Conservation (phyloP, 2,329 filamentous ascomycete species). For the Diaporthe humulicola region DNA sequence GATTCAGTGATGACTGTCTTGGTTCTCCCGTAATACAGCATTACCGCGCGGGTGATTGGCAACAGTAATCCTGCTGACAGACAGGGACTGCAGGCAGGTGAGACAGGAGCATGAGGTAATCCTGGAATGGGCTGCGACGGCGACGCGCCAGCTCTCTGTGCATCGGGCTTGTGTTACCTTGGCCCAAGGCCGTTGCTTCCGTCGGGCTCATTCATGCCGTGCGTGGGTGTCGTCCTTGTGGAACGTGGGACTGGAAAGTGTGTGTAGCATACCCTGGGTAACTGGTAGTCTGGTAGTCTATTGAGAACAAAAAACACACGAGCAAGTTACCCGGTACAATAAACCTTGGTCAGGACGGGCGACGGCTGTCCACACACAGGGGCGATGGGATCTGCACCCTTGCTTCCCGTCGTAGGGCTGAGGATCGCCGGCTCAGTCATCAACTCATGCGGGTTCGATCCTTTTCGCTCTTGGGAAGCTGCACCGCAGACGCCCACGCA, state of each 20-base stretch:
- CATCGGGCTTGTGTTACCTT: not conserved
- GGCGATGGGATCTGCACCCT: slow-evolving; percentile 20
- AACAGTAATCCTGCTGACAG: slow-evolving; percentile 19
- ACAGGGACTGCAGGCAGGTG: slow-evolving; percentile 19
- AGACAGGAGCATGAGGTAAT: slow-evolving; percentile 24
- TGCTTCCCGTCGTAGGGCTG: slow-evolving; percentile 33
- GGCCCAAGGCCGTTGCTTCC: not conserved
- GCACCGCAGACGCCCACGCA: not conserved
- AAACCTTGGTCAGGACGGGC: not conserved
- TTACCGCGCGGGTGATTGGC: slow-evolving; percentile 5
- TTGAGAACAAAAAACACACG: too few species aligned
- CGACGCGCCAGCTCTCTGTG: slow-evolving; percentile 19
- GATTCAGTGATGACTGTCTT: not conserved
- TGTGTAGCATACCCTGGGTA: not conserved
- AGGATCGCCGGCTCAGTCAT: slow-evolving; percentile 28
- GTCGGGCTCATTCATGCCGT: not conserved
- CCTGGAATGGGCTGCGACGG: not conserved
- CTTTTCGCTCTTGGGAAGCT: slow-evolving; percentile 1
- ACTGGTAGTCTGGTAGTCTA: too few species aligned
- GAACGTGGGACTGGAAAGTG: not conserved
- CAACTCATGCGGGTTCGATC: slow-evolving; percentile 23
- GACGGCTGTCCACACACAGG: not conserved
- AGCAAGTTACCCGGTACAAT: too few species aligned
- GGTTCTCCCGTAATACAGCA: slow-evolving; percentile 3
- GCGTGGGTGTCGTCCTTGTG: not conserved